Evolutionary conservation across 768 basidiomycete genomes (phyloP), one percentile per base, ranked within the genome.

Genomic region (Hygrophoropsis aurantiaca): DNA sequence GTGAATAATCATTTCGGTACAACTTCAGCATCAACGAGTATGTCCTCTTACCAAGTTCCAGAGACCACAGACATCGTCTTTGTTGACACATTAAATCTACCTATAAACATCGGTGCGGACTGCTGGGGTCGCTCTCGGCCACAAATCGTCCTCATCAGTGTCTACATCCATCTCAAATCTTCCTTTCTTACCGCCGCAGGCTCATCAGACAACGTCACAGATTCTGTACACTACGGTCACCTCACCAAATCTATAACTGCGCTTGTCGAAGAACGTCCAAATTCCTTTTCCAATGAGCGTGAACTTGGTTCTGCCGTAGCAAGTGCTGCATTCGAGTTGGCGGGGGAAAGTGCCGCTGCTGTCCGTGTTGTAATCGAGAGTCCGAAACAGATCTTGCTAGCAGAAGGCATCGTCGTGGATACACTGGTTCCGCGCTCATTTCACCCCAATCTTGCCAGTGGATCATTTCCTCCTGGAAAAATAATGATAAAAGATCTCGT

Each of bases 191-290:
- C 72, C 10, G 41, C 54, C 0, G 72, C 82, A 0, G 81, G 75
- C 0, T 42, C 54, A 20, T 68, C 74, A 0, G 83, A 85, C 61
- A 60, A 80, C 52, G 77, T 86, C 13, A 47, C 60, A 0, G 73
- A 82, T 47, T 80, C 82, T 0, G 65, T 89, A 5, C 79, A 88
- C 61, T 88, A 90, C 57, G 82, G 83, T 4, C 70, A 77, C 21
- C 73, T 88, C 23, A 67, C 75, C 19, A 84, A 84, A 55, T 60
- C 62, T 0, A 65, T 81, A 44, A 62, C 61, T n/a, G 49, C 19
- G 1, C 63, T 72, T 1, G 56, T 67, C 8, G 41, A 63, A 11
- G 16, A 24, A 10, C 54, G 58, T 0, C 53, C 37, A 4, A 13
- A 30, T 30, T 6, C 7, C 13, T 75, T 72, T 23, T 26, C 56